Evolutionary conservation across 768 basidiomycete genomes (phyloP).

Genomic region (Suillus subluteus): DNA sequence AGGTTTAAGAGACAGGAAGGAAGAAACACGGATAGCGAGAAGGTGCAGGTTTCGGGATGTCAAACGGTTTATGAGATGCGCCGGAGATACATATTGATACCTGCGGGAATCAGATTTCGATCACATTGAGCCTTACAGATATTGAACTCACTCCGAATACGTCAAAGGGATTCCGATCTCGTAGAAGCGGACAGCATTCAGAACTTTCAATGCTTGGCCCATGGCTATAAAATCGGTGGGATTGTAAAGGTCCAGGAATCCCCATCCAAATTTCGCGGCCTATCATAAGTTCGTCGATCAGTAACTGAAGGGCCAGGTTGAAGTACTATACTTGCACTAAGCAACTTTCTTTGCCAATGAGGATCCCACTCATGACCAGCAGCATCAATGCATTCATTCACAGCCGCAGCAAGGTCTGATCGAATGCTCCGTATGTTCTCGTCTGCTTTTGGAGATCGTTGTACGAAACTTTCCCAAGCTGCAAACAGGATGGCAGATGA

Average conservation of each 20-base stretch:
- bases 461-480: constrained; percentile 86
- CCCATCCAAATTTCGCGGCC: constrained; percentile 97
- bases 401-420: constrained; percentile 82
- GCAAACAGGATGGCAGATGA: constrained; percentile 92
- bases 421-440: constrained; percentile 89
- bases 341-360: constrained; percentile 83
- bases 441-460: constrained; percentile 88
- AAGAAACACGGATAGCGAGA: constrained; percentile 88
- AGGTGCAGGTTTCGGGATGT: constrained; percentile 89
- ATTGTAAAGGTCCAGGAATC: constrained; percentile 91
- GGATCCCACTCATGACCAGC: constrained; percentile 93
- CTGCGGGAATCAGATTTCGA: constrained; percentile 42
- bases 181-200: constrained; percentile 90
- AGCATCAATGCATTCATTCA: constrained; percentile 92
- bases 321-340: constrained; percentile 60
- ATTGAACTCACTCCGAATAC: constrained; percentile 75
- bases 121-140: constrained; percentile 2
- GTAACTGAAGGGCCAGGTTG: neutral
- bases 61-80: constrained; percentile 79
- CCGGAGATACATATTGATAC: constrained; percentile 80
- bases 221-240: constrained; percentile 91
- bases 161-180: constrained; percentile 95
- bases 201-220: constrained; percentile 90
- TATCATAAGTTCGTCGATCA: constrained; percentile 31
- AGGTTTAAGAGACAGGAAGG: constrained; percentile 80